Percentiles rank a stretch among this genome's conserved stretches.
These are phyloP conservation scores for Alternaria triticimaculans DNA, from an alignment of 2,329 filamentous ascomycete species.

Conservation along the genomic window DNA sequence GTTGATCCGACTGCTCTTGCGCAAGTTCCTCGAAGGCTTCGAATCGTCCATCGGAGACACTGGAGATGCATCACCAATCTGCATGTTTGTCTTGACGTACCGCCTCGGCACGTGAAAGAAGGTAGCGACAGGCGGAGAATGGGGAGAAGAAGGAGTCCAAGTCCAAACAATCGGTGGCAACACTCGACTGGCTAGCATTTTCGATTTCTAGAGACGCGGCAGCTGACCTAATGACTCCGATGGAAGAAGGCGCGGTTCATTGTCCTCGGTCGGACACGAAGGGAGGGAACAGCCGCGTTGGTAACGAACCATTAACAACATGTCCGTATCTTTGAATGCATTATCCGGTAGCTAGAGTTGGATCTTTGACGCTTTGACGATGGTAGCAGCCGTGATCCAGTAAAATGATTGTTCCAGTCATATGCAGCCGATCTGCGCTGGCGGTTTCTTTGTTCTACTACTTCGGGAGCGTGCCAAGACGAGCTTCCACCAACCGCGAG, in stretches of 20 bases:
- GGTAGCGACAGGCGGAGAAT: conserved; percentile 34
- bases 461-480: conserved; percentile 44
- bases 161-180: conserved; percentile 40
- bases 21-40: conserved; percentile 28
- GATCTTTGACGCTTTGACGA: conserved; percentile 31
- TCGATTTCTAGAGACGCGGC: conserved; percentile 29
- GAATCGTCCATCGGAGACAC: conserved; percentile 28
- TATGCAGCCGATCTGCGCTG: conserved; percentile 39
- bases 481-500: conserved; percentile 33
- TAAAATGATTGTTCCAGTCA: conserved; percentile 47
- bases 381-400: conserved; percentile 28
- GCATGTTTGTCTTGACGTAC: conserved; percentile 45
- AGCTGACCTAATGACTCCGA: conserved; percentile 38
- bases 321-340: conserved; percentile 42
- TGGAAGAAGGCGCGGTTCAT: conserved; percentile 43
- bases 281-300: conserved; percentile 26
- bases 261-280: conserved; percentile 39
- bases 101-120: conserved; percentile 45
- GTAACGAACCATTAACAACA: conserved; percentile 26
- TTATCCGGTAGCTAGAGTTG: conserved; percentile 32
- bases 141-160: conserved; percentile 22
- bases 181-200: conserved; percentile 45
- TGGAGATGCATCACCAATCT: conserved; percentile 24
- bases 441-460: conserved; percentile 46
- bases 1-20: conserved; percentile 40